Conservation (phyloP, 129 eudicot species). For the Pittosporum tobira region DNA sequence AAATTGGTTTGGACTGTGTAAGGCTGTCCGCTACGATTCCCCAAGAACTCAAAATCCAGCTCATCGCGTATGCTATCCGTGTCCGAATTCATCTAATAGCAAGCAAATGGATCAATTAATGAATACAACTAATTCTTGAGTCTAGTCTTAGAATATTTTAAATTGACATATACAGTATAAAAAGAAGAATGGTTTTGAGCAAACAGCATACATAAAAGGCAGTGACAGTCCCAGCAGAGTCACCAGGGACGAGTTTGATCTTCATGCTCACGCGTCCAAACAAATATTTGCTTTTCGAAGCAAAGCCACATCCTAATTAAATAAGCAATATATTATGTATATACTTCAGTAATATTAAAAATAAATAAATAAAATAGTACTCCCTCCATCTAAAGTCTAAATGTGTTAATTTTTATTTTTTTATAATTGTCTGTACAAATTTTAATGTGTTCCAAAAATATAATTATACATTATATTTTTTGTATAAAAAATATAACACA, state of each 20-base stretch:
- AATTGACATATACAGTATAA: background rate
- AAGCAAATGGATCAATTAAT: background rate
- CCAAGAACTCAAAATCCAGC: conserved; percentile 86
- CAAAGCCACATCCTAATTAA: conserved; percentile 50
- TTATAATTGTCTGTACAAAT: too few species aligned
- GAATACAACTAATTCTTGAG: background rate
- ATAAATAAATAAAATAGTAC: too few species aligned
- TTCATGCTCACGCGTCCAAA: conserved; percentile 82
- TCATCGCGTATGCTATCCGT: conserved; percentile 56
- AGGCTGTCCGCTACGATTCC: conserved; percentile 82
- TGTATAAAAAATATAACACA: too few species aligned
- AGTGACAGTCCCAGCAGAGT: conserved; percentile 92
- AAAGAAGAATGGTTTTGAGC: background rate
- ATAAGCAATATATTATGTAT: too few species aligned
- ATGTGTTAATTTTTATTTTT: too few species aligned
- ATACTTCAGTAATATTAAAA: background rate
- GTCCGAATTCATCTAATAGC: conserved; percentile 68
- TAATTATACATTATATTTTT: too few species aligned
- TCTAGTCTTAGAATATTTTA: background rate
- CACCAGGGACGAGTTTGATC: conserved; percentile 81
- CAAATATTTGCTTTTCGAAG: conserved; percentile 53
- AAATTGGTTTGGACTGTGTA: conserved; percentile 84
- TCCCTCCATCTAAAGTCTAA: too few species aligned
- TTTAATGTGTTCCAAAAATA: too few species aligned
- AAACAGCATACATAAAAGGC: conserved; percentile 58